Conservation (phyloP, 108 stramenopile genomes). For the Cyclotella atomus region DNA sequence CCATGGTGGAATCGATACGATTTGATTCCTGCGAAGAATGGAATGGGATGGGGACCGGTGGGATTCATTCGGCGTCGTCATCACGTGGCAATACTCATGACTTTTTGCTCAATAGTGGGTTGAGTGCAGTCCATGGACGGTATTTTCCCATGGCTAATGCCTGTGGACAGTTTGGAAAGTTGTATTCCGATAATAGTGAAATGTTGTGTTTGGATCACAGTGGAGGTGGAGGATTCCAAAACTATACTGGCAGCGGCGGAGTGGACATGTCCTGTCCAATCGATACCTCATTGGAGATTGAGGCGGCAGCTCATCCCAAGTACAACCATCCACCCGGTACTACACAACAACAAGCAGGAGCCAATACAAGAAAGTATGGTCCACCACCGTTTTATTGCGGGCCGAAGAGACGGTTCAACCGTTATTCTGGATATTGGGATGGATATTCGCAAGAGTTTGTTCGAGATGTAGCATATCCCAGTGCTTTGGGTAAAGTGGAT, state of each 20-base stretch:
- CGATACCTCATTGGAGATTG: conserved; percentile 28
- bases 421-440: conserved; percentile 40
- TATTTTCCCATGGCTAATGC: conserved; percentile 41
- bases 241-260: neutral
- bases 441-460: conserved; percentile 28
- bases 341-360: neutral
- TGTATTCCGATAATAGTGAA: conserved; percentile 30
- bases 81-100: neutral
- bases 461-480: conserved; percentile 32
- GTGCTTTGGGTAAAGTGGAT: conserved; percentile 36
- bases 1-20: conserved; percentile 40
- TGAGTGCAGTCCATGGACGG: conserved; percentile 35
- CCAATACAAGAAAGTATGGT: neutral
- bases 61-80: neutral
- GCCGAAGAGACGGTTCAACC: neutral
- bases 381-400: conserved; percentile 35
- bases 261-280: conserved; percentile 33
- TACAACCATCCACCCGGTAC: conserved; percentile 7
- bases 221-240: no score
- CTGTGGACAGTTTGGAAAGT: conserved; percentile 41
- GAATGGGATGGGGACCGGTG: conserved; percentile 35
- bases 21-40: conserved; percentile 48
- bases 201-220: no score
- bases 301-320: conserved; percentile 25
- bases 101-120: neutral